Percentiles rank a stretch among this genome's conserved stretches.
These are phyloP conservation scores for Xylaria bambusicola DNA, from an alignment of 495 filamentous ascomycete genomes.

Conservation along the genomic window DNA sequence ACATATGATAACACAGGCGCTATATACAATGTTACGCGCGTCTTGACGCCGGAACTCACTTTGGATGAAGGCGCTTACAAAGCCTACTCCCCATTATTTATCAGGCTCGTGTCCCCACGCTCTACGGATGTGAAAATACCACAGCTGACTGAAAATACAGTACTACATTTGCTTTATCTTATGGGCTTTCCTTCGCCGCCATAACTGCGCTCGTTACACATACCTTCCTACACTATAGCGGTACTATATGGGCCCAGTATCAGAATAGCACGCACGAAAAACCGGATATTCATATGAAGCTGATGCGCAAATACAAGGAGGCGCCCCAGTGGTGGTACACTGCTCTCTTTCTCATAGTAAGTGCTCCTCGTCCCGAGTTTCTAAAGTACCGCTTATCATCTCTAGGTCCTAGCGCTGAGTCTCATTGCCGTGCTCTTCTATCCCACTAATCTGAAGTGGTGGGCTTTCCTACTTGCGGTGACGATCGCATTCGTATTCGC, in stretches of 20 bases:
- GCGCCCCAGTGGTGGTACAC: constrained; percentile 61
- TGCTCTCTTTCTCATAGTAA: constrained; percentile 47
- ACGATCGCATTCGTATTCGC: constrained; percentile 56
- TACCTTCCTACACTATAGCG: constrained; percentile 64
- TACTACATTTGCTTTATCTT: constrained; percentile 64
- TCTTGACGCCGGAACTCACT: constrained; percentile 53
- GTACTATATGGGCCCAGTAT: constrained; percentile 61
- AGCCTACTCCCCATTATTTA: constrained; percentile 62
- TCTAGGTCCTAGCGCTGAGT: constrained; percentile 60
- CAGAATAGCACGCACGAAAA: constrained; percentile 60
- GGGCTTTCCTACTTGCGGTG: constrained; percentile 69
- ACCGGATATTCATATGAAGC: constrained; percentile 61
- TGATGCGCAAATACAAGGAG: constrained; percentile 62
- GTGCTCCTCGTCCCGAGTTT: constrained; percentile 13
- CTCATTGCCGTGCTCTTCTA: constrained; percentile 65
- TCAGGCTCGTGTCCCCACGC: constrained; percentile 43
- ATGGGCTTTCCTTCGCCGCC: constrained; percentile 71
- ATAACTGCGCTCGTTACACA: constrained; percentile 67
- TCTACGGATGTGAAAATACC: not conserved
- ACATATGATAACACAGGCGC: constrained; percentile 65
- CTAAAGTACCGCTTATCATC: constrained; percentile 24
- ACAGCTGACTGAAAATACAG: constrained; percentile 32
- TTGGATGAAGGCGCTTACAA: constrained; percentile 58
- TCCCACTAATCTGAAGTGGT: constrained; percentile 66
- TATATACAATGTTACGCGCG: constrained; percentile 55